A percentile compares a stretch with the other conserved stretches of the same genome.
Evolutionary conservation across 176 grass and related monocot species (phyloP).

Genomic region (Carex parvula): DNA sequence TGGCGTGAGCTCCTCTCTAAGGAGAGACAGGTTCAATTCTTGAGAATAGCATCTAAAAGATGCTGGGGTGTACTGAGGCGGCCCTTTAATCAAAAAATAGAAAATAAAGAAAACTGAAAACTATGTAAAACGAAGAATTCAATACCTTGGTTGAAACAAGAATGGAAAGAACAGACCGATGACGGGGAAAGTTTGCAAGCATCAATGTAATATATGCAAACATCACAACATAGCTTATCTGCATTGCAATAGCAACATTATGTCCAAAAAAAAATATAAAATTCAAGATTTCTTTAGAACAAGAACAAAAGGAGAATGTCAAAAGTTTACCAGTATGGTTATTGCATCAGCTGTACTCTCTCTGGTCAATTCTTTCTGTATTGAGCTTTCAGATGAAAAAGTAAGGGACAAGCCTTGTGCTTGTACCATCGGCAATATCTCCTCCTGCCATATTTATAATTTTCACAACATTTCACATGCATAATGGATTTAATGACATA

Average conservation of each 20-base stretch:
- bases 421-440: constrained; percentile 78
- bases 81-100: background rate
- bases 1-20: too few relatives aligned
- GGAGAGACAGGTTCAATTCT: too few relatives aligned
- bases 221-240: constrained; percentile 99
- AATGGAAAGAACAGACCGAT: constrained; percentile 39
- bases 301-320: constrained; percentile 25
- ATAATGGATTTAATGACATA: background rate
- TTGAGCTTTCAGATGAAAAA: constrained; percentile 94
- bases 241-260: constrained; percentile 42
- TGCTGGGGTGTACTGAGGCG: too few relatives aligned
- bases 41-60: too few relatives aligned
- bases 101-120: background rate
- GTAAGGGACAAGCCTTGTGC: constrained; percentile 73
- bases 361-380: constrained; percentile 86
- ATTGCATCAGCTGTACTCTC: constrained; percentile 90
- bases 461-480: constrained; percentile 11
- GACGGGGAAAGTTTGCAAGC: constrained; percentile 62
- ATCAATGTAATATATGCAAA: constrained; percentile 94
- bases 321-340: constrained; percentile 75
- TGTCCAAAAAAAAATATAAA: constrained; percentile 28
- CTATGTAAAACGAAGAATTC: background rate
- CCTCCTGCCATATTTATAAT: constrained; percentile 48
- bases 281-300: constrained; percentile 16
- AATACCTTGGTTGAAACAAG: constrained; percentile 94